A percentile compares a stretch with the other conserved stretches of the same genome.
Evolutionary conservation across 108 stramenopile species (phyloP).

Genomic region (Skeletonema grethae): DNA sequence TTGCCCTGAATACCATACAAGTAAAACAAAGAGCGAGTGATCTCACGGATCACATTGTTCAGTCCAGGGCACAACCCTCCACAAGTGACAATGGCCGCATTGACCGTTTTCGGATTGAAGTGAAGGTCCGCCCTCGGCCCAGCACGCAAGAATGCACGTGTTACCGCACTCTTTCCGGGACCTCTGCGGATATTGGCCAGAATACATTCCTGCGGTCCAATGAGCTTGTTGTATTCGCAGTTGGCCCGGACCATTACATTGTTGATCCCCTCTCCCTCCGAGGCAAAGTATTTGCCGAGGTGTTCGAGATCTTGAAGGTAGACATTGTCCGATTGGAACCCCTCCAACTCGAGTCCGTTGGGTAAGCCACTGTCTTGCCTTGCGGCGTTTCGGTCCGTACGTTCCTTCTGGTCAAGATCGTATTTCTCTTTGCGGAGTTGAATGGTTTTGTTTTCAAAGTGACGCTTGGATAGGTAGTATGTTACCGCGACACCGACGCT

Average conservation of each 20-base stretch:
- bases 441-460: constrained; percentile 23
- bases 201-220: constrained; percentile 84
- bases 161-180: constrained; percentile 46
- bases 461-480: constrained; percentile 38
- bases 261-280: constrained; percentile 43
- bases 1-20: constrained; percentile 87
- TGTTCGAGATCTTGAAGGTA: constrained; percentile 86
- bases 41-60: constrained; percentile 96
- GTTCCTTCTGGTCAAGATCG: constrained; percentile 29
- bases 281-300: constrained; percentile 62
- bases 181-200: constrained; percentile 83
- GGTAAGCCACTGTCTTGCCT: constrained; percentile 35
- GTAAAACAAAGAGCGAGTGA: constrained; percentile 76
- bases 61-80: constrained; percentile 97
- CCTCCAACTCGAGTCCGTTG: constrained; percentile 54
- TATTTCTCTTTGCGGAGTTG: constrained; percentile 36
- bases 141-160: constrained; percentile 83
- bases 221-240: constrained; percentile 78
- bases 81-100: constrained; percentile 97
- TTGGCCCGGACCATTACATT: constrained; percentile 26
- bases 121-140: constrained; percentile 86
- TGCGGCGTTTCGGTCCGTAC: constrained; percentile 3
- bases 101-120: constrained; percentile 88
- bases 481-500: constrained; percentile 35
- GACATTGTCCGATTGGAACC: constrained; percentile 41